These are phyloP conservation scores for Suillus fuscotomentosus DNA, from an alignment of 768 basidiomycete species.

Conservation along the genomic window DNA sequence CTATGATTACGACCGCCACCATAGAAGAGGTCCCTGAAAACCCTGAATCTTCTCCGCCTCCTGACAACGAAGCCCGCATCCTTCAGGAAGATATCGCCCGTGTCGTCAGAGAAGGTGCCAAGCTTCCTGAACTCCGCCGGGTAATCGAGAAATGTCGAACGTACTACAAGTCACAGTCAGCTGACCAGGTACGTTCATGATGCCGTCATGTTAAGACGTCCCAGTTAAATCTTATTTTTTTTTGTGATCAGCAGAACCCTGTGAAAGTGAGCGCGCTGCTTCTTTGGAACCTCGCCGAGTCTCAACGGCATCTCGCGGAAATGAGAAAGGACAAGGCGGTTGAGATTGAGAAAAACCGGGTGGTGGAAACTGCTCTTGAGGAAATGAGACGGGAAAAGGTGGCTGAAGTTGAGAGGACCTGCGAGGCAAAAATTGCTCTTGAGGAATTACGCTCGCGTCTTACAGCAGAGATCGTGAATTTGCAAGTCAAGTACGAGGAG, in stretches of 20 bases:
- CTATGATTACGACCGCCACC: conserved; percentile 18
- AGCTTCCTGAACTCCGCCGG: conserved; percentile 46
- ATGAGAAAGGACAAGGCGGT: conserved; percentile 13
- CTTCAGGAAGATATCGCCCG: conserved; percentile 53
- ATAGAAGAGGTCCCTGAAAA: conserved; percentile 10
- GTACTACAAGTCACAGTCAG: conserved; percentile 46
- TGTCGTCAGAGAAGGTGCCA: conserved; percentile 55
- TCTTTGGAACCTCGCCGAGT: conserved; percentile 49
- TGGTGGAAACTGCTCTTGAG: conserved; percentile 31
- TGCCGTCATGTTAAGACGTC: background rate
- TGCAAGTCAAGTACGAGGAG: conserved; percentile 40
- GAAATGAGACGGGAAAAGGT: conserved; percentile 4
- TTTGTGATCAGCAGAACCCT: conserved; percentile 42
- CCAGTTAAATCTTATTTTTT: background rate
- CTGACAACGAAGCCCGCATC: conserved; percentile 46
- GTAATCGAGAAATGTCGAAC: conserved; percentile 49
- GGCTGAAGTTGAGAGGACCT: conserved; percentile 32
- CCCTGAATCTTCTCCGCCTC: conserved; percentile 23
- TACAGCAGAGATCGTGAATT: conserved; percentile 35
- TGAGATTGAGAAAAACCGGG: conserved; percentile 32
- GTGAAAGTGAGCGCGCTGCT: conserved; percentile 49
- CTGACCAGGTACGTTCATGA: conserved; percentile 40
- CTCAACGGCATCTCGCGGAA: conserved; percentile 38
- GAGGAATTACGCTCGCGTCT: conserved; percentile 30
- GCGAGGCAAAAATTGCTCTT: conserved; percentile 30